Base-by-base conservation (phyloP, 2,329 filamentous ascomycete species). In the Alternaria burnsii region DNA sequence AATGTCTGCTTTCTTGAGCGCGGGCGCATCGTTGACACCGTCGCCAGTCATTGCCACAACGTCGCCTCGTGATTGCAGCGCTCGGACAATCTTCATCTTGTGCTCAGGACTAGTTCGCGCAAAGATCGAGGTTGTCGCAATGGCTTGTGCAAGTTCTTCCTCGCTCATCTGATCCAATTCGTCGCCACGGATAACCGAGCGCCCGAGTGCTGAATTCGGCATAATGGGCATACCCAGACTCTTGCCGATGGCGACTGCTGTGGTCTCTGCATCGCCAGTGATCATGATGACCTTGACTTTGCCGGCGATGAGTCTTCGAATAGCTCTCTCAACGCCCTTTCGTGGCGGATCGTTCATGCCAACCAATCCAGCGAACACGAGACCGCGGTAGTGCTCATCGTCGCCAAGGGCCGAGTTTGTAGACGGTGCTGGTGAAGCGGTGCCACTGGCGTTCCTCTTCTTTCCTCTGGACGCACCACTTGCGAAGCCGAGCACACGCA, bases 41-140 rank as follows among this genome's bases (percentile, higher is more conserved):
- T 99, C 95, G 7, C 95, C 95, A 12, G 95, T 99, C 95, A 99
- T 99, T 59, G 95, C 96, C 46, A 99, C 95, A 54, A 99, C 96
- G 78, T 98, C 94, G 30, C 94, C 94, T 38, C 94, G 91, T 58
- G 91, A 88, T 79, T 99, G 95, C 26, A 99, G 87, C 0, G 95
- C 95, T 56, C 88, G 86, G 63, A 99, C 91, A 72, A 99, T 99
- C 80, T 97, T 98, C 83, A 99, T 88, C 81, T 99, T 99, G 82
- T 99, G 95, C 65, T 99, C 95, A 0, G 95, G 95, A 66, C 93
- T 97, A 3, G 95, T 98, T 54, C 96, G 90, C 18, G 95, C 96
- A 76, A 99, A 99, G 58, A 99, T 95, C 1, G 92, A 95, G 1
- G 94, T 97, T 55, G 91, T 90, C 59, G 91, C 87, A 78, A 99